Conservation (phyloP, 345 rosid species). For the Murraya paniculata region DNA sequence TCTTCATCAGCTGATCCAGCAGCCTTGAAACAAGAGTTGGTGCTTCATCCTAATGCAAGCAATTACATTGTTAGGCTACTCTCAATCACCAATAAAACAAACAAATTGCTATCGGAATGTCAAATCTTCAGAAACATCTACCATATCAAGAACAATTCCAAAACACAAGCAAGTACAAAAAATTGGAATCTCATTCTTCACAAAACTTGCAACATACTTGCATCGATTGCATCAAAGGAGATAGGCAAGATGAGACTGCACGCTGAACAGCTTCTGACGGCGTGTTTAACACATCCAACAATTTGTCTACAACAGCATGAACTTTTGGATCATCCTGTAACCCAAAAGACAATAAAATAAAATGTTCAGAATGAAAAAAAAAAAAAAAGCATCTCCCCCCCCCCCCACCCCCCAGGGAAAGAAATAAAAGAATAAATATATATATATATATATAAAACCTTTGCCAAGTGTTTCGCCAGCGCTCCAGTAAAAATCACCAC, state of each 20-base stretch:
- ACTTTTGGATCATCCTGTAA: constrained; percentile 96
- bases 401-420: too few species aligned
- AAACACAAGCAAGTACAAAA: background rate
- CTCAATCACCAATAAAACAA: background rate
- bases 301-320: constrained; percentile 83
- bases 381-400: background rate
- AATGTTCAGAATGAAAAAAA: background rate
- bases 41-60: constrained; percentile 64
- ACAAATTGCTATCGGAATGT: background rate
- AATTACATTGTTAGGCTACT: constrained; percentile 1
- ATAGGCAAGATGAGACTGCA: constrained; percentile 84
- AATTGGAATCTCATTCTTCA: background rate
- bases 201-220: constrained; percentile 46
- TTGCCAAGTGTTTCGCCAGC: constrained; percentile 82
- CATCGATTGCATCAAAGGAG: constrained; percentile 84
- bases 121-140: background rate
- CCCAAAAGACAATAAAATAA: constrained; percentile 4
- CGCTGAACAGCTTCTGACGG: constrained; percentile 99
- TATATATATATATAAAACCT: too few species aligned
- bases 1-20: constrained; percentile 79
- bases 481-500: constrained; percentile 98
- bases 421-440: constrained; percentile 16
- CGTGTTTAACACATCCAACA: constrained; percentile 92
- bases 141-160: constrained; percentile 1
- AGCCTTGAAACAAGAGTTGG: constrained; percentile 66